phyloP scores from a whole-genome alignment of 257 asterid species.

The Capsicum baccatum region DNA sequence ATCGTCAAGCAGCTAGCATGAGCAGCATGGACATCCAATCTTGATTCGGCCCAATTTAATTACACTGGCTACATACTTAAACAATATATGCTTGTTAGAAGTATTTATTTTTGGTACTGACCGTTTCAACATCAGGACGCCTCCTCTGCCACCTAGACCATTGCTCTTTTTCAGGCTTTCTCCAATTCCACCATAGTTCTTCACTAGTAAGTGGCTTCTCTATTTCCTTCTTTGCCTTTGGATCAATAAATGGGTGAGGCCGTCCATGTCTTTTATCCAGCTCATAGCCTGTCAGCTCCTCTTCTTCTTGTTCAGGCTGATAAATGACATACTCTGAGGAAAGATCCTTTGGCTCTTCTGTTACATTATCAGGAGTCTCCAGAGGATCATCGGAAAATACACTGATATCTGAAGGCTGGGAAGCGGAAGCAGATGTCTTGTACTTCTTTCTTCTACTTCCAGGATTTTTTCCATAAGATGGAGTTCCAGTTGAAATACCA shows the following conservation, averaged over 20 bases:
- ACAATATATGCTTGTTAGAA: background rate
- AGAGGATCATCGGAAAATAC: constrained; percentile 43
- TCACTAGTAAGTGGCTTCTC: constrained; percentile 77
- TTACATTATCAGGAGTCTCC: constrained; percentile 50
- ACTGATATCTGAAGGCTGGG: constrained; percentile 48
- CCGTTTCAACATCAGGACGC: constrained; percentile 95
- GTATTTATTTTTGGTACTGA: constrained; percentile 35
- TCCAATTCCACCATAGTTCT: constrained; percentile 99
- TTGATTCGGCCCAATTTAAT: constrained; percentile 16
- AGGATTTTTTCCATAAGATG: constrained; percentile 85
- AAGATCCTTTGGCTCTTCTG: constrained; percentile 56
- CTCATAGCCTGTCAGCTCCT: constrained; percentile 68
- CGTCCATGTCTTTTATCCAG: constrained; percentile 73
- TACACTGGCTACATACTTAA: background rate
- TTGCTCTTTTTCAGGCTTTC: constrained; percentile 84
- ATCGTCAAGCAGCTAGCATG: constrained; percentile 9
- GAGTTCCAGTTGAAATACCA: constrained; percentile 70
- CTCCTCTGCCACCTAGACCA: constrained; percentile 99
- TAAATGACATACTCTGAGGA: constrained; percentile 70
- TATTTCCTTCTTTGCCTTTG: constrained; percentile 65
- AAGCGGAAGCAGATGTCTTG: constrained; percentile 54
- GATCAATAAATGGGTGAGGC: constrained; percentile 90
- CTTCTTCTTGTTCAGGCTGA: constrained; percentile 59
- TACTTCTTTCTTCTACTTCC: constrained; percentile 87
- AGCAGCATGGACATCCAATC: constrained; percentile 4